Conservation (phyloP, 352 stramenopile genomes). For the Phytophthora uliginosa region DNA sequence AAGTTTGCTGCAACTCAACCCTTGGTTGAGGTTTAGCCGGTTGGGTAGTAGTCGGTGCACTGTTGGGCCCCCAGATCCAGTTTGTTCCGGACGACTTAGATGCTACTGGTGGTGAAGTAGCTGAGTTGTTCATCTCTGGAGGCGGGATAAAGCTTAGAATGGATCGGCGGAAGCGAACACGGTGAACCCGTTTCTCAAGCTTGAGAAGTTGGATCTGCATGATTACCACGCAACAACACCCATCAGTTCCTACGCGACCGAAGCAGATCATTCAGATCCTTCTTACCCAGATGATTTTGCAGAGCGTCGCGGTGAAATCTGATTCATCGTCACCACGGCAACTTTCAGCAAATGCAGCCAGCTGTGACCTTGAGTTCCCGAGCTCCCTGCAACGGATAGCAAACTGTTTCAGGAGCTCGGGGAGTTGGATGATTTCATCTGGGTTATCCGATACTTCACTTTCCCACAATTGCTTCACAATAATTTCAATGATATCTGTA, state of each 20-base stretch:
- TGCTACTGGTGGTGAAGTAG: not conserved
- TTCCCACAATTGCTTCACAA: slow-evolving; percentile 47
- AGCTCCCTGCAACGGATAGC: slow-evolving; percentile 19
- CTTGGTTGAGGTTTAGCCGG: slow-evolving; percentile 7
- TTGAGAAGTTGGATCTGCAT: slow-evolving; percentile 52
- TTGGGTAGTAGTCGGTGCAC: not conserved
- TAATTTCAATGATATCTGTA: slow-evolving; percentile 45
- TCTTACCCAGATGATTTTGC: slow-evolving; percentile 60
- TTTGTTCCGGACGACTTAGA: slow-evolving; percentile 15
- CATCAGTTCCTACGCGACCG: not conserved
- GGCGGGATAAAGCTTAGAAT: slow-evolving; percentile 35
- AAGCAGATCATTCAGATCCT: slow-evolving; percentile 1
- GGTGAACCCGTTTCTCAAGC: slow-evolving; percentile 70
- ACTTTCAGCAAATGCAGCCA: slow-evolving; percentile 37
- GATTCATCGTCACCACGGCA: slow-evolving; percentile 5
- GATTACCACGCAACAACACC: not conserved
- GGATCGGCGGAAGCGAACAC: slow-evolving; percentile 49
- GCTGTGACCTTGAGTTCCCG: slow-evolving; percentile 25
- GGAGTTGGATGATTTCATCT: slow-evolving; percentile 43
- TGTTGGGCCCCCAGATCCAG: slow-evolving; percentile 37
- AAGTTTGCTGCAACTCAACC: not conserved
- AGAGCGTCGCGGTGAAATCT: slow-evolving; percentile 46
- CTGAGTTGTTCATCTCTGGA: not conserved
- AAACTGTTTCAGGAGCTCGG: slow-evolving; percentile 44
- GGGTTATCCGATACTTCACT: slow-evolving; percentile 10